These are phyloP conservation scores for Paramecium octaurelia DNA, from an alignment of 73 alveolate genomes.

Conservation along the genomic window DNA sequence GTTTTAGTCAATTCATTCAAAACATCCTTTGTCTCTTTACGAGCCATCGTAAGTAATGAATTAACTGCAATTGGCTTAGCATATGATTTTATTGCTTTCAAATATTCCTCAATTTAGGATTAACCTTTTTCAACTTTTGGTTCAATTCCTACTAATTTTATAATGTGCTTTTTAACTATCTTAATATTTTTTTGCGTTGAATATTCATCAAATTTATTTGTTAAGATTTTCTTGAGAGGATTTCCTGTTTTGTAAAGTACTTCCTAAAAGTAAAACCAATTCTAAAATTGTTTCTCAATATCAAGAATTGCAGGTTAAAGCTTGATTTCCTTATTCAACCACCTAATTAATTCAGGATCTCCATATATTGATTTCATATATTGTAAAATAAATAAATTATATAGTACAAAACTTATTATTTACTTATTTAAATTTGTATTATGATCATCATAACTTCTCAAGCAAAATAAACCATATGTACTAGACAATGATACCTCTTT, in stretches of 20 bases:
- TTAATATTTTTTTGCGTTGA: not conserved
- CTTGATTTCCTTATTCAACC: constrained; percentile 36
- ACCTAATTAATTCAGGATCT: constrained; percentile 35
- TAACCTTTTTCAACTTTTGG: constrained; percentile 44
- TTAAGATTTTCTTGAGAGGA: constrained; percentile 21
- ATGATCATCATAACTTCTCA: not conserved
- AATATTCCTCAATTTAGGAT: constrained; percentile 28
- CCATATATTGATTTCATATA: not conserved
- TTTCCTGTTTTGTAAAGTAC: constrained; percentile 12
- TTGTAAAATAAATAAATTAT: not conserved
- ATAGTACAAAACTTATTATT: not conserved
- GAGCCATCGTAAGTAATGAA: not conserved
- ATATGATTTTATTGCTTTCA: not conserved
- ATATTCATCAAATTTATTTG: constrained; percentile 31
- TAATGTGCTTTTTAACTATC: constrained; percentile 40
- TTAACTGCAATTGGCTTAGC: not conserved
- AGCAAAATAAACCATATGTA: not conserved
- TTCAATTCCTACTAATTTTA: constrained; percentile 23
- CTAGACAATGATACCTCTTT: not conserved
- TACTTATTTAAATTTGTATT: not conserved
- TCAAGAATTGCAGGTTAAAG: constrained; percentile 16
- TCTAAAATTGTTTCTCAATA: constrained; percentile 14
- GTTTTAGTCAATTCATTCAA: constrained; percentile 27
- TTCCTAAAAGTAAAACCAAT: constrained; percentile 46
- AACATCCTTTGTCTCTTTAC: constrained; percentile 11